These are phyloP conservation scores for Calocybe cyanea DNA, from an alignment of 768 basidiomycete species.

Conservation along the genomic window DNA sequence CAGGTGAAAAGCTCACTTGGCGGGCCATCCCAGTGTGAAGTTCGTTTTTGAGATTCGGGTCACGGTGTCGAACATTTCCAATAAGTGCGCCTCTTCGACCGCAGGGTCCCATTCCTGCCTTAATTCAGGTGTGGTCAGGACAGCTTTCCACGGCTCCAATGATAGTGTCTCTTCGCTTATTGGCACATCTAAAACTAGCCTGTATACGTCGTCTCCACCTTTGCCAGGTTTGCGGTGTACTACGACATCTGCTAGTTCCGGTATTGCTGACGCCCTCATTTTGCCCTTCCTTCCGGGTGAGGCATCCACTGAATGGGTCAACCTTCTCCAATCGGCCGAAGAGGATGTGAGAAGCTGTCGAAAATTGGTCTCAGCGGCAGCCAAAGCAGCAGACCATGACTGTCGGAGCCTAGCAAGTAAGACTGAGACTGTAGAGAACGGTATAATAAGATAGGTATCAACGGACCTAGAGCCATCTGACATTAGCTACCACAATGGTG, in stretches of 20 bases:
- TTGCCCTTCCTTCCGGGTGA: slow-evolving; percentile 59
- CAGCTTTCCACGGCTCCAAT: slow-evolving; percentile 77
- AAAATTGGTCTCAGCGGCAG: slow-evolving; percentile 73
- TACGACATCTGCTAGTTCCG: slow-evolving; percentile 68
- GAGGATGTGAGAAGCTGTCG: slow-evolving; percentile 72
- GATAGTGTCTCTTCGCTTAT: slow-evolving; percentile 56
- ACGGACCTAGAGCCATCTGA: slow-evolving; percentile 61
- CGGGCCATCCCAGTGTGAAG: slow-evolving; percentile 94
- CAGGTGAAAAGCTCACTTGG: slow-evolving; percentile 60
- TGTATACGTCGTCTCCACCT: slow-evolving; percentile 72
- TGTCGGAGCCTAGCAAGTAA: slow-evolving; percentile 60
- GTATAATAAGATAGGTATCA: neutral
- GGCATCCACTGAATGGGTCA: slow-evolving; percentile 41
- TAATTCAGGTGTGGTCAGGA: slow-evolving; percentile 82
- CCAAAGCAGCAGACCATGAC: slow-evolving; percentile 77
- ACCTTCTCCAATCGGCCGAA: slow-evolving; percentile 77
- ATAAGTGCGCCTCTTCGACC: slow-evolving; percentile 75
- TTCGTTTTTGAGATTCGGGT: slow-evolving; percentile 89
- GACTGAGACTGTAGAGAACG: neutral
- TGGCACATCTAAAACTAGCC: slow-evolving; percentile 78
- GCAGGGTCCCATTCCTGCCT: slow-evolving; percentile 92
- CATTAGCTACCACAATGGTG: slow-evolving; percentile 24
- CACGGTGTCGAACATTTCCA: slow-evolving; percentile 83
- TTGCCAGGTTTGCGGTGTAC: slow-evolving; percentile 73
- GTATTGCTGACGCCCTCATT: slow-evolving; percentile 42